Evolutionary conservation across 2,329 filamentous ascomycete genomes (phyloP), one percentile per base, ranked within the genome.

Genomic region (Capronia americana): DNA sequence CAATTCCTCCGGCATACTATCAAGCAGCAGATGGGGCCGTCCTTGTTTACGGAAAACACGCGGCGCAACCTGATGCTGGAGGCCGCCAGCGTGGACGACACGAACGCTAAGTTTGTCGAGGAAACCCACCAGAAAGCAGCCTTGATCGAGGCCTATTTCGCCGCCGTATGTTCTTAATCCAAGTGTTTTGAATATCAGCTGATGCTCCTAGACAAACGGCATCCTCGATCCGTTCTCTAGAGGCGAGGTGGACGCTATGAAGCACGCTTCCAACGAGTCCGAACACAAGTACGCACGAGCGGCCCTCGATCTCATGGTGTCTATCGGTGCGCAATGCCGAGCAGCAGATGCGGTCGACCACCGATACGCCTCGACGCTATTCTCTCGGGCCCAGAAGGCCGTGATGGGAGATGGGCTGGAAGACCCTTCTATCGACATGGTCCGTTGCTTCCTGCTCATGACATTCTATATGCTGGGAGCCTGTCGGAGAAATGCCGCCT

Each of bases 381-480:
- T 86, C 64, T 79, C 79, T 1, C 79, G 79, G 24, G 84, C 82
- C 0, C 84, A 84, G 60, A 76, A 76, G 20, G 72, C 77, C 41
- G 81, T 84, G 0, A 83, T 87, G 63, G 77, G 80, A 14, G 80
- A 80, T 4, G 84, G 85, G 76, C 76, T 87, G 0, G 81, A 83
- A 68, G 82, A 86, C 64, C 85, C 85, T 0, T 86, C 82, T 44
- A 75, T 86, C 11, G 79, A 85, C 56, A 77, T 86, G 71, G 81
- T 86, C 4, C 77, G 83, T 17, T 76, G 79, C 0, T 88, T 86
- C 67, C 74, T 86, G 0, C 76, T 87, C 17, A 84, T 88, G 82
- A 80, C 85, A 0, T 86, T 87, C 68, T 88, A 86, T 69, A 85
- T 87, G 81, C 79, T 87, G 2, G 85, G 84, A 0, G 84, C 84